Percentiles rank a stretch among this genome's conserved stretches.
phyloP scores from a whole-genome alignment of 148 eudicot genomes.

The Nyssa sinensis region DNA sequence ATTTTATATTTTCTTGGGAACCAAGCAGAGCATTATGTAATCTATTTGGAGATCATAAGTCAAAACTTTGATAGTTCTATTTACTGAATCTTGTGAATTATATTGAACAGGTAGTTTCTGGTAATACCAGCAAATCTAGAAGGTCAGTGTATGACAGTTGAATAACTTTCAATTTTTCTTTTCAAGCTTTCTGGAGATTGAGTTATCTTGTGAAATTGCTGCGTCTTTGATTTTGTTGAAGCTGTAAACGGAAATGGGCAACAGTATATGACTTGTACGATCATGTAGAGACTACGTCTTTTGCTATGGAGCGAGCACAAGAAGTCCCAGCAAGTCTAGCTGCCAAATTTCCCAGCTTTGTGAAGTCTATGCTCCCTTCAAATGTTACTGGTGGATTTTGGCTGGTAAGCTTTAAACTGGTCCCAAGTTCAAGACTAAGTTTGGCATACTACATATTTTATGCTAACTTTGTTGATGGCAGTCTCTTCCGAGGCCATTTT shows the following conservation, averaged over 20 bases:
- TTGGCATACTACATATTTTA: not conserved
- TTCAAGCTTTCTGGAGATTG: not conserved
- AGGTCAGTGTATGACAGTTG: conserved; percentile 20
- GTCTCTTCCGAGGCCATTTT: conserved; percentile 44
- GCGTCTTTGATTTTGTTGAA: conserved; percentile 10
- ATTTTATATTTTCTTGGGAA: not conserved
- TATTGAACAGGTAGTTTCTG: conserved; percentile 16
- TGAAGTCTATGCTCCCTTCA: conserved; percentile 59
- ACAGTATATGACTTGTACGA: conserved; percentile 35
- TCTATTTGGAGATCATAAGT: too few relatives aligned
- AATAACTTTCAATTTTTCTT: not conserved
- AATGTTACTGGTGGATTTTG: conserved; percentile 54
- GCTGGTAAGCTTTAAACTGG: conserved; percentile 38
- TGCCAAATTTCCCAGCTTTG: conserved; percentile 32
- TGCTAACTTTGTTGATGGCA: conserved; percentile 21
- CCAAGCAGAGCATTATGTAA: too few relatives aligned
- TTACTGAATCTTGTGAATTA: not conserved
- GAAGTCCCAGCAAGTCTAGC: conserved; percentile 27
- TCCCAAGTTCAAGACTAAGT: not conserved
- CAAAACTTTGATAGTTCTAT: too few relatives aligned
- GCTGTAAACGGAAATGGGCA: conserved; percentile 38
- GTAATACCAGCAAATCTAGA: not conserved
- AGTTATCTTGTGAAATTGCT: conserved; percentile 4
- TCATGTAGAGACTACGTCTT: conserved; percentile 34
- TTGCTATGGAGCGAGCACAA: conserved; percentile 45